A percentile compares a stretch with the other conserved stretches of the same genome.
phyloP scores from a whole-genome alignment of 1,284 basidiomycete genomes.

The Trichosporon coremiiforme region DNA sequence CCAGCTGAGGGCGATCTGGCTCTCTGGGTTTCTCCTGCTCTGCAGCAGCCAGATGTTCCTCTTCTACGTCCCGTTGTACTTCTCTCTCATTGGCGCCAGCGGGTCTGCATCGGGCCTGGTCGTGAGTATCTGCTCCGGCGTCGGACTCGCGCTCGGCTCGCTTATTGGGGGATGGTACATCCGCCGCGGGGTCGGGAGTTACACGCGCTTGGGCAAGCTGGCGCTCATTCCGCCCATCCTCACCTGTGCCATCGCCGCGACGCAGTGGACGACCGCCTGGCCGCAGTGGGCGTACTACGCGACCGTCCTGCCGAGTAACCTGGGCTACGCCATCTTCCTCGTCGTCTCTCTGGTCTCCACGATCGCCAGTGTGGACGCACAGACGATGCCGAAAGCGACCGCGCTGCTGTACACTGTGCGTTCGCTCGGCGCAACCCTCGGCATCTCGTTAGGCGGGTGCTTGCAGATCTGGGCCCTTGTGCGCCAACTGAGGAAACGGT shows the following conservation, averaged over 20 bases:
- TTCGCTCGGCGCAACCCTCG: slow-evolving; percentile 52
- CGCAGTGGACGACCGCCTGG: slow-evolving; percentile 46
- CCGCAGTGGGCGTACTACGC: slow-evolving; percentile 49
- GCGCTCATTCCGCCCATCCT: slow-evolving; percentile 45
- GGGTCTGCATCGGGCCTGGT: slow-evolving; percentile 56
- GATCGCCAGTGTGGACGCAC: slow-evolving; percentile 50
- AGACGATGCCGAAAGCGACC: slow-evolving; percentile 55
- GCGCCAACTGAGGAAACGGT: slow-evolving; percentile 28
- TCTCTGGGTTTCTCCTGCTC: slow-evolving; percentile 59
- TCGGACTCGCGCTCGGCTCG: slow-evolving; percentile 78
- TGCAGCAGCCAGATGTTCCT: slow-evolving; percentile 71
- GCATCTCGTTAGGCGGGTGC: slow-evolving; percentile 49
- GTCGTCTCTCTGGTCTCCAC: slow-evolving; percentile 51
- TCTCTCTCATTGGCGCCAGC: slow-evolving; percentile 48
- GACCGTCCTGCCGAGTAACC: slow-evolving; percentile 47
- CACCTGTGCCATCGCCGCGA: slow-evolving; percentile 39
- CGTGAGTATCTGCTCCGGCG: slow-evolving; percentile 70
- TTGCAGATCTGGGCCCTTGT: slow-evolving; percentile 51
- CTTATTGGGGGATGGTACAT: slow-evolving; percentile 80
- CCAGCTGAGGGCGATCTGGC: slow-evolving; percentile 61
- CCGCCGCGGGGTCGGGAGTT: slow-evolving; percentile 43
- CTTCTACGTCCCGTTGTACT: slow-evolving; percentile 52
- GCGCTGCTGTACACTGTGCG: slow-evolving; percentile 55
- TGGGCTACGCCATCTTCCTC: slow-evolving; percentile 55
- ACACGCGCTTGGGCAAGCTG: slow-evolving; percentile 44